Evolutionary conservation across 768 basidiomycete species (phyloP).

Genomic region (Fistulinella prunicolor): DNA sequence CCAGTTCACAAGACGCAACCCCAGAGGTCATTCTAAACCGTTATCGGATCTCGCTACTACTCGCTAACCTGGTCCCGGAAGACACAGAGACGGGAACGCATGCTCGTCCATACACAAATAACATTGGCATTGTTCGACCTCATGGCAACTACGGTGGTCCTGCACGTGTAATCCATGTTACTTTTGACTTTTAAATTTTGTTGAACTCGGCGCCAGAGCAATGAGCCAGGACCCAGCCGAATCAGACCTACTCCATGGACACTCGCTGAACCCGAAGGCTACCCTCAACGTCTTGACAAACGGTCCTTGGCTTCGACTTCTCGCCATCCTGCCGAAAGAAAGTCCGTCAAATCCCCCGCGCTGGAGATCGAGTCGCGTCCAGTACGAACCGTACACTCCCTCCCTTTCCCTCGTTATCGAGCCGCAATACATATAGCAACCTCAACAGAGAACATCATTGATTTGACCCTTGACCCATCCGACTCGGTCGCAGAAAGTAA

Average conservation of each 20-base stretch:
- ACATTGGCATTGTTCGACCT: neutral
- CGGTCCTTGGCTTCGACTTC: neutral
- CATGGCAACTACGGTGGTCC: neutral
- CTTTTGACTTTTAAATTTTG: neutral
- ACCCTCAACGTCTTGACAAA: neutral
- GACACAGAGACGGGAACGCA: neutral
- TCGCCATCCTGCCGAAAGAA: neutral
- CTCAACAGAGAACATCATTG: conserved; percentile 4
- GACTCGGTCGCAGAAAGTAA: neutral
- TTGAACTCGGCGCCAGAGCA: conserved; percentile 13
- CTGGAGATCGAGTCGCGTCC: neutral
- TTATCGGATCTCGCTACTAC: neutral
- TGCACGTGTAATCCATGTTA: conserved; percentile 9
- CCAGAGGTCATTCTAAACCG: conserved; percentile 8
- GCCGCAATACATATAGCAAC: neutral
- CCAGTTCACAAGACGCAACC: neutral
- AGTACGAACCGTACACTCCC: neutral
- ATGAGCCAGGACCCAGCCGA: conserved; percentile 5
- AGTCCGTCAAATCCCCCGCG: neutral
- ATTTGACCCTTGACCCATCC: conserved; percentile 5
- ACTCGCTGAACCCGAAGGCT: neutral
- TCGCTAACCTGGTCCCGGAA: neutral
- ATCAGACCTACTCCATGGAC: neutral
- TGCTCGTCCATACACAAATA: neutral
- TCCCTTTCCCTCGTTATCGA: neutral